Evolutionary conservation across 805 yeast species (phyloP).

Genomic region (Spencermartinsiella europaea): DNA sequence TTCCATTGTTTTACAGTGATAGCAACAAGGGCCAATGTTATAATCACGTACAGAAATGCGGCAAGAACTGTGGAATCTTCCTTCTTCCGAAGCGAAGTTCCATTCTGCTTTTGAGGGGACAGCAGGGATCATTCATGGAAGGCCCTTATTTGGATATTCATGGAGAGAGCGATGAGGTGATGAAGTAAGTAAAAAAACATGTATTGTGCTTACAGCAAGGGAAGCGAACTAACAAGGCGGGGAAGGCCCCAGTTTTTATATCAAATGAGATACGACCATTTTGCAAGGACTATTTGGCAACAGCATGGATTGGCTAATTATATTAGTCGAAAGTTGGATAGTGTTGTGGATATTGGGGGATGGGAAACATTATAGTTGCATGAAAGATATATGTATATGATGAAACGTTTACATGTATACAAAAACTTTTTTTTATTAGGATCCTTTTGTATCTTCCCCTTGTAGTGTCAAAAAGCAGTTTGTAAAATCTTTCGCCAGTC

Average conservation of each 20-base stretch:
- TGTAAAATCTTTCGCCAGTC: too few species aligned
- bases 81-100: slow-evolving; percentile 65
- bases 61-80: slow-evolving; percentile 64
- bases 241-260: slow-evolving; percentile 68
- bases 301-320: slow-evolving; percentile 71
- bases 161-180: slow-evolving; percentile 77
- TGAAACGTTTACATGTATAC: neutral
- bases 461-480: neutral
- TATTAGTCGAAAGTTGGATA: slow-evolving; percentile 76
- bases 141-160: slow-evolving; percentile 83
- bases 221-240: slow-evolving; percentile 32
- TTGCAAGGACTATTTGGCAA: slow-evolving; percentile 67
- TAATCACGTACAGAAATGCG: slow-evolving; percentile 51
- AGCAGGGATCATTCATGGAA: slow-evolving; percentile 76
- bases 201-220: neutral
- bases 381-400: neutral
- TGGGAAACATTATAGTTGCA: slow-evolving; percentile 72
- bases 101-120: slow-evolving; percentile 57
- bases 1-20: slow-evolving; percentile 42
- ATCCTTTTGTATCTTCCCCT: neutral
- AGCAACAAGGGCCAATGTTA: slow-evolving; percentile 71
- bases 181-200: slow-evolving; percentile 30
- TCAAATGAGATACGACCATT: slow-evolving; percentile 55
- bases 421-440: neutral
- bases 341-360: slow-evolving; percentile 82